These are phyloP conservation scores for Saturnispora besseyi DNA, from an alignment of 805 yeast species.

Conservation along the genomic window DNA sequence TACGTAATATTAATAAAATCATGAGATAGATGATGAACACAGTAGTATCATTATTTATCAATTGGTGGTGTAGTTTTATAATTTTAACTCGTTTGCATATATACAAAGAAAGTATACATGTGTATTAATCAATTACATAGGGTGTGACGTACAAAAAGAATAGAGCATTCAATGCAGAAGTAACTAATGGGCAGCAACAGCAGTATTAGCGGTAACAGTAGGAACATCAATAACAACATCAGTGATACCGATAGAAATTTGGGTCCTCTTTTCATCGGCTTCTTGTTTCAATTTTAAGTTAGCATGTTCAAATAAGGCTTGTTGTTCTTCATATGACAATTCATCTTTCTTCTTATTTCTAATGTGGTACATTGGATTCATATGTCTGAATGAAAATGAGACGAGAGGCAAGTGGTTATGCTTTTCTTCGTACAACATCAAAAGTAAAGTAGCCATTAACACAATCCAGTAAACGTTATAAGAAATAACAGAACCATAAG, in stretches of 20 bases:
- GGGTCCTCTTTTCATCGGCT: neutral
- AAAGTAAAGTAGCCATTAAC: conserved; percentile 40
- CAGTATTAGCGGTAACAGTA: no score
- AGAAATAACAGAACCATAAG: conserved; percentile 77
- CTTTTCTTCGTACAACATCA: conserved; percentile 74
- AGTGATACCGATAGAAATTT: no score
- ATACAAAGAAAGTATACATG: neutral
- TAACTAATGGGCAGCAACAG: neutral
- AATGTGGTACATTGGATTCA: conserved; percentile 62
- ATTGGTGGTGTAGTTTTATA: no score
- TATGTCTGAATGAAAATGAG: conserved; percentile 34
- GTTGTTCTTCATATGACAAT: conserved; percentile 38
- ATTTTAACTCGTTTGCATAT: neutral
- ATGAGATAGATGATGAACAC: no score
- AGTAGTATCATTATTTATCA: no score
- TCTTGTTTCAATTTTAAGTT: conserved; percentile 3
- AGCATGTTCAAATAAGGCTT: conserved; percentile 37
- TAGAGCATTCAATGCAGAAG: neutral
- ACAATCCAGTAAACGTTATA: conserved; percentile 81
- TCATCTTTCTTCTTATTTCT: conserved; percentile 54
- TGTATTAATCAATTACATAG: neutral
- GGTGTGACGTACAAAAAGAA: neutral
- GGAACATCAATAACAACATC: no score
- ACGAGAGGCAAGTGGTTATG: conserved; percentile 66
- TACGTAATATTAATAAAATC: no score